Evolutionary conservation across 2,329 filamentous ascomycete species (phyloP).

Genomic region (Lasiodiplodia theobromae): DNA sequence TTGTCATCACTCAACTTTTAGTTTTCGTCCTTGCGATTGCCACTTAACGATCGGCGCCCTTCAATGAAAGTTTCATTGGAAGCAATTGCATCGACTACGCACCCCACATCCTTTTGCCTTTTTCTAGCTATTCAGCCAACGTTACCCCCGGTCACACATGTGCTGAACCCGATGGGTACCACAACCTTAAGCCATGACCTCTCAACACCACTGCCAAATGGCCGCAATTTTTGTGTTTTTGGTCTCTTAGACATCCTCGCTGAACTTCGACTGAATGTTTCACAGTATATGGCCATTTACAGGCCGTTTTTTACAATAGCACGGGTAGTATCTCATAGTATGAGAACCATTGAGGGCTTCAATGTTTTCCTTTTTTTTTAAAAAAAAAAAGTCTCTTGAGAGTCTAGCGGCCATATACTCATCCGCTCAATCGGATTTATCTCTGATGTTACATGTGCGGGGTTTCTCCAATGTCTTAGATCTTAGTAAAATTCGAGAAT

Average conservation of each 20-base stretch:
- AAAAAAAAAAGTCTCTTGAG: slow-evolving; percentile 34
- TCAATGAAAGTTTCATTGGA: too few species aligned
- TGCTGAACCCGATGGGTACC: not conserved
- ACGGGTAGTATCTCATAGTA: not conserved
- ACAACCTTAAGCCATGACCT: not conserved
- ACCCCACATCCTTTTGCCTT: too few species aligned
- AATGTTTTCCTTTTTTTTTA: not conserved
- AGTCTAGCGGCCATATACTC: slow-evolving; percentile 34
- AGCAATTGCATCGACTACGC: too few species aligned
- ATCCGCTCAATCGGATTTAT: slow-evolving; percentile 37
- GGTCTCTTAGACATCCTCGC: not conserved
- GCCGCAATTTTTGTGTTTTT: not conserved
- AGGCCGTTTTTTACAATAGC: not conserved
- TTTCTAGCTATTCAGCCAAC: too few species aligned
- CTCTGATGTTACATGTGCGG: slow-evolving; percentile 36
- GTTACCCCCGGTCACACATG: too few species aligned
- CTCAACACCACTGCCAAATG: not conserved
- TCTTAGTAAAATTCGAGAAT: slow-evolving; percentile 41
- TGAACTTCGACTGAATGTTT: rapidly evolving
- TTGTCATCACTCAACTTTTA: too few species aligned
- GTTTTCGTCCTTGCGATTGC: too few species aligned
- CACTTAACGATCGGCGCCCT: too few species aligned
- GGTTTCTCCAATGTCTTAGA: slow-evolving; percentile 43
- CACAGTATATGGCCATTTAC: not conserved
- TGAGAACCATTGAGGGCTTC: not conserved